Evolutionary conservation across 2,329 filamentous ascomycete genomes (phyloP), one percentile per base, ranked within the genome.

Genomic region (Aureobasidium musti): DNA sequence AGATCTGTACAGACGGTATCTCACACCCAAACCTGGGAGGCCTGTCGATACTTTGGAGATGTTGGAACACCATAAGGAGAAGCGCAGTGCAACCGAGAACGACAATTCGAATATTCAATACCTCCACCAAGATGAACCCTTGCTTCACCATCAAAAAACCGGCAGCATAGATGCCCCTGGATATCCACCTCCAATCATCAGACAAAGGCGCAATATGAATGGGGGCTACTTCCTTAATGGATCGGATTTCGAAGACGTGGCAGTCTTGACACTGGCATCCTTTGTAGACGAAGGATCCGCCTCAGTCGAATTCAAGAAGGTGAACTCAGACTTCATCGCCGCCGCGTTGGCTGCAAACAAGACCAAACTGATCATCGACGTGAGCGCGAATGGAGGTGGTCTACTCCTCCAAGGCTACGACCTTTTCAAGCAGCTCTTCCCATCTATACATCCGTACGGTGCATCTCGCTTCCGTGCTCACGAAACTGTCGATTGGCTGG

Each of bases 351-450:
- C 79, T 17, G 80, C 79, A 0, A 83, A 82, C 66, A 87, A 86
- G 76, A 86, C 81, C 56, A 86, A 85, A 73, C 80, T 89, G 0
- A 82, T 89, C 13, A 77, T 89, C 37, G 86, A 88, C 69, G 75
- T 88, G 7, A 81, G 80, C 5, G 80, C 80, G 54, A 89, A 89
- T 69, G 83, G 81, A 2, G 87, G 87, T 47, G 86, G 87, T 33
- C 81, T 80, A 19, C 83, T 88, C 54, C 73, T 86, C 8, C 80
- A 84, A 19, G 86, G 84, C 21, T 87, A 86, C 70, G 86, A 88
- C 71, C 79, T 89, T 30, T 88, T 88, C 77, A 83, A 84, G 63
- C 76, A 82, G 73, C 77, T 87, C 0, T 84, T 85, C 76, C 85
- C 84, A 0, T 75, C 79, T 17, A 76, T 81, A 10, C 75, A 79